phyloP scores from a whole-genome alignment of 345 rosid genomes.

The Gossypium arboreum region DNA sequence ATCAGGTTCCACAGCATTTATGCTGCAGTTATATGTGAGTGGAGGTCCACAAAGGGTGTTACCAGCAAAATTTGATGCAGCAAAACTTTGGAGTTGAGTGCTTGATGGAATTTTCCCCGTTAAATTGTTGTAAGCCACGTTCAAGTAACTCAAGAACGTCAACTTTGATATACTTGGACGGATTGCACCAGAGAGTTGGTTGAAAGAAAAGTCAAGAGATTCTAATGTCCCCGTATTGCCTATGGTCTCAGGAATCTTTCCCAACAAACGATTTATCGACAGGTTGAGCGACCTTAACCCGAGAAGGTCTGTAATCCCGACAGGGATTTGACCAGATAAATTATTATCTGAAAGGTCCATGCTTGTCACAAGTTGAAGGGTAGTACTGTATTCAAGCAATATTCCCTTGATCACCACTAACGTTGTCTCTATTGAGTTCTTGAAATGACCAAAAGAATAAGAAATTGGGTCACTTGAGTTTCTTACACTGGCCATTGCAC shows the following conservation, averaged over 20 bases:
- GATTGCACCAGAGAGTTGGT: conserved; percentile 21
- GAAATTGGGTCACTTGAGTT: background rate
- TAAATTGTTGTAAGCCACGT: conserved; percentile 23
- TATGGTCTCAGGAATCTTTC: conserved; percentile 17
- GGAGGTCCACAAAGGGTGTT: conserved; percentile 30
- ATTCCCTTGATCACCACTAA: conserved; percentile 25
- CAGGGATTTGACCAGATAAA: conserved; percentile 14
- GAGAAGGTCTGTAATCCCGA: conserved; percentile 15
- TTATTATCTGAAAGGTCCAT: conserved; percentile 24
- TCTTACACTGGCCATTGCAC: background rate
- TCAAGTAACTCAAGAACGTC: conserved; percentile 20
- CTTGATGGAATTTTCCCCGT: conserved; percentile 20
- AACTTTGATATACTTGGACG: conserved; percentile 18
- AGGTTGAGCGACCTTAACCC: conserved; percentile 24
- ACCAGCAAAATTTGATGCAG: conserved; percentile 16
- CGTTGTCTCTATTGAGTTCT: conserved; percentile 7
- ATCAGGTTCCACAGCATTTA: background rate
- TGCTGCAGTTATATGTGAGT: conserved; percentile 13
- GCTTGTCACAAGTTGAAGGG: conserved; percentile 14
- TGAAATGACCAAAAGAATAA: background rate
- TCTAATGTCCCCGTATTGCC: conserved; percentile 22
- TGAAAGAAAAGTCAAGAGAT: conserved; percentile 20
- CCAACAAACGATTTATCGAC: conserved; percentile 8
- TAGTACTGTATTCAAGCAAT: conserved; percentile 18
- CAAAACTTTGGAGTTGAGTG: conserved; percentile 24